These are phyloP conservation scores for Dorcoceras hygrometricum DNA, from an alignment of 257 asterid genomes.

Conservation along the genomic window DNA sequence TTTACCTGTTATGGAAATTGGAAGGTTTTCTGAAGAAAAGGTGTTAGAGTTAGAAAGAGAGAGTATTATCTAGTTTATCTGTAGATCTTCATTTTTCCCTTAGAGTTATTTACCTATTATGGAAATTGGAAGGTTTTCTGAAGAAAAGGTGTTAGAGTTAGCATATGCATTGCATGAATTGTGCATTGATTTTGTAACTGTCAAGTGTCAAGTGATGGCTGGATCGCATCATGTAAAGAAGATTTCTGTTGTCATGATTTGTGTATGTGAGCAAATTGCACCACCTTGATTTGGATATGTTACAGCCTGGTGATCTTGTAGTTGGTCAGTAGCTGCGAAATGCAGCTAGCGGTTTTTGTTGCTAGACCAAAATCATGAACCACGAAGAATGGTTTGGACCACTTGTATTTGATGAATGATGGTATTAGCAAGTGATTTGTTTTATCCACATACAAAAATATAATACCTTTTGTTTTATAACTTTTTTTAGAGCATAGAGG, in stretches of 20 bases:
- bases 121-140: slow-evolving; percentile 8
- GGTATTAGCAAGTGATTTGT: neutral
- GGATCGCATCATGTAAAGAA: neutral
- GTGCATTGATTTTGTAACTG: slow-evolving; percentile 1
- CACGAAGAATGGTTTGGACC: neutral
- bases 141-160: neutral
- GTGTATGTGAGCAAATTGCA: neutral
- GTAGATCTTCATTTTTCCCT: neutral
- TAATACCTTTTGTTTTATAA: neutral
- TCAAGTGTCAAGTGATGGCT: neutral
- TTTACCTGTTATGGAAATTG: slow-evolving; percentile 5
- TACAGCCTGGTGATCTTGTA: neutral
- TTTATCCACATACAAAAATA: neutral
- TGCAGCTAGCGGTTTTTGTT: neutral
- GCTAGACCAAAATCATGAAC: neutral
- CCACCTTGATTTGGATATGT: slow-evolving; percentile 7
- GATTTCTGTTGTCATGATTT: slow-evolving; percentile 1
- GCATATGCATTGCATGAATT: slow-evolving; percentile 18
- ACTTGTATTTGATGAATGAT: neutral
- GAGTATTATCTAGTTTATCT: slow-evolving; percentile 12
- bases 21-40: neutral
- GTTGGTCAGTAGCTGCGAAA: neutral
- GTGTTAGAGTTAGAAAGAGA: neutral
- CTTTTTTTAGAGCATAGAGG: neutral
- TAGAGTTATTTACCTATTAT: neutral